Percentiles rank a stretch among this genome's conserved stretches.
phyloP scores from a whole-genome alignment of 805 yeast genomes.

The Monosporozyma aerobia region DNA sequence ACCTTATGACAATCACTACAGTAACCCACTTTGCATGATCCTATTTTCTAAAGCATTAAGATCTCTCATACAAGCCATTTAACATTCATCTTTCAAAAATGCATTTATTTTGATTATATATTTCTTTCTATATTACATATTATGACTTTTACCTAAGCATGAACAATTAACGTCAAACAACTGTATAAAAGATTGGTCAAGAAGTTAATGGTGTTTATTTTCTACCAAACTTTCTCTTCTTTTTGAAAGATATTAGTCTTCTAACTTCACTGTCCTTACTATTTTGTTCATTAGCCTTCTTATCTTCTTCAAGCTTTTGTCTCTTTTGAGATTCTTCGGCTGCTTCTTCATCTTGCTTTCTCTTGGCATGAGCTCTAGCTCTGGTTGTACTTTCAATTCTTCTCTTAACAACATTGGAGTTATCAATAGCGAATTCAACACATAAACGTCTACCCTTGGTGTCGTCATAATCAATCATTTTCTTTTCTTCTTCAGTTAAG shows the following conservation, averaged over 20 bases:
- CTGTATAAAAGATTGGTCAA: neutral
- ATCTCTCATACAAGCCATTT: neutral
- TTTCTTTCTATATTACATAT: neutral
- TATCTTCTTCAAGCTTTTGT: conserved; percentile 21
- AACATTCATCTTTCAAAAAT: neutral
- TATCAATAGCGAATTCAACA: conserved; percentile 93
- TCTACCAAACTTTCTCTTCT: conserved; percentile 51
- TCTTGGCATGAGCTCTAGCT: conserved; percentile 30
- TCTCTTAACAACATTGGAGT: conserved; percentile 87
- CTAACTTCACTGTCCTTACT: conserved; percentile 48
- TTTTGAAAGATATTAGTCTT: conserved; percentile 57
- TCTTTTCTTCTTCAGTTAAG: conserved; percentile 58
- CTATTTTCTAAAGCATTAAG: neutral
- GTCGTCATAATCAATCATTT: conserved; percentile 45
- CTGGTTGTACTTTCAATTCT: conserved; percentile 59
- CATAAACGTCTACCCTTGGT: conserved; percentile 63
- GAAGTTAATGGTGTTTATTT: conserved; percentile 9
- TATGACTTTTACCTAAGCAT: neutral
- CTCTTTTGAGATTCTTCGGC: conserved; percentile 14
- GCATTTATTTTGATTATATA: neutral
- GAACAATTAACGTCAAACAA: neutral
- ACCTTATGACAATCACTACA: neutral
- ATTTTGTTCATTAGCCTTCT: conserved; percentile 18
- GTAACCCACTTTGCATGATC: neutral
- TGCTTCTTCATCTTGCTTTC: conserved; percentile 21